phyloP scores from a whole-genome alignment of 768 basidiomycete species.

The Xerocomellus dryophilus region DNA sequence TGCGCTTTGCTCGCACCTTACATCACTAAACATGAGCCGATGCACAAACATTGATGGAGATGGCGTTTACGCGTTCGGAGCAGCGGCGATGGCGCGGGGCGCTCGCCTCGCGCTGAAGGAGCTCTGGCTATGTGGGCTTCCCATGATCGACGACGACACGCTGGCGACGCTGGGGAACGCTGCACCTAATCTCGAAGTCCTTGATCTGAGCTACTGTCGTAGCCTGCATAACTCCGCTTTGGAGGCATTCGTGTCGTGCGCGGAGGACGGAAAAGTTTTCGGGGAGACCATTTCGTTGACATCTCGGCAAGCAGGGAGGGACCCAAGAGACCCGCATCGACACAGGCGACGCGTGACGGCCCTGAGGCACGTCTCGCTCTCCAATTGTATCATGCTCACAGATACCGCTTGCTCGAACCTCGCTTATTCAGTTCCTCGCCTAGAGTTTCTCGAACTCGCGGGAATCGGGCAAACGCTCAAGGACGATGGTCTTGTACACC shows the following conservation, averaged over 20 bases:
- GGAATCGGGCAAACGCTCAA: conserved; percentile 67
- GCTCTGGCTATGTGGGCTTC: conserved; percentile 67
- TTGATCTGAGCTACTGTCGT: conserved; percentile 75
- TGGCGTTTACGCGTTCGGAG: conserved; percentile 52
- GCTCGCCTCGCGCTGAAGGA: conserved; percentile 55
- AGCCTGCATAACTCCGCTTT: conserved; percentile 73
- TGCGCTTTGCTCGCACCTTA: conserved; percentile 53
- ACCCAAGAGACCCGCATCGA: conserved; percentile 44
- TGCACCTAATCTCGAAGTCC: conserved; percentile 68
- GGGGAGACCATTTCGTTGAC: conserved; percentile 50
- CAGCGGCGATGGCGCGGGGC: conserved; percentile 42
- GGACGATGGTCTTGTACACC: conserved; percentile 68
- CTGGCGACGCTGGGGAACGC: conserved; percentile 67
- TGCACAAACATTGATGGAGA: conserved; percentile 66
- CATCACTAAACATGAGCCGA: conserved; percentile 64
- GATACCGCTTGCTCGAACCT: conserved; percentile 74
- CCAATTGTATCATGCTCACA: conserved; percentile 67
- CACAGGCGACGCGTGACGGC: conserved; percentile 62
- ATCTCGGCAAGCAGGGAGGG: conserved; percentile 63
- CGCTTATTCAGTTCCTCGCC: conserved; percentile 61
- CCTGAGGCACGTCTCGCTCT: conserved; percentile 72
- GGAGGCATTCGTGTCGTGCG: conserved; percentile 66
- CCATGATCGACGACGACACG: conserved; percentile 53
- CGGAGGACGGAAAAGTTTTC: conserved; percentile 23
- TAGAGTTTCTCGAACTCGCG: conserved; percentile 78